Conservation (phyloP, 306 rosid species). For the cucumber (Cucumis sativus) region DNA sequence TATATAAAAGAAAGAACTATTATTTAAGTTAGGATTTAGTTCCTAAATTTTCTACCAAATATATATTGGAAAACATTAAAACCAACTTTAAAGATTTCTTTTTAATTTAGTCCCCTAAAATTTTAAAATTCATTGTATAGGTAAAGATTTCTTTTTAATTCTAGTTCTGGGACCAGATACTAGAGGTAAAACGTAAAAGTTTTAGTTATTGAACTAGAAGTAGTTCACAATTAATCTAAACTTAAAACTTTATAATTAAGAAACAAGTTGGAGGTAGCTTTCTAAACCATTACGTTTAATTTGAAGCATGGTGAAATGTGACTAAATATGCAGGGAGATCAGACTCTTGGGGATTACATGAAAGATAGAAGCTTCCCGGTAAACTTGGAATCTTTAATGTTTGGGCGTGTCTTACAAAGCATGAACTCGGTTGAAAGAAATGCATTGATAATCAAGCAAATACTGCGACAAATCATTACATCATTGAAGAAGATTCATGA, state of each 20-base stretch:
- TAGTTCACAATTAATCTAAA: background rate
- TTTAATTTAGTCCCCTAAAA: too few species aligned
- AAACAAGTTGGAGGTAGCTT: conserved; percentile 9
- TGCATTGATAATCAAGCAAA: conserved; percentile 86
- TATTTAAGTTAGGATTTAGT: too few species aligned
- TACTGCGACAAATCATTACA: conserved; percentile 76
- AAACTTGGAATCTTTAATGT: conserved; percentile 79
- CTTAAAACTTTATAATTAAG: background rate
- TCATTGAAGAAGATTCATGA: conserved; percentile 80
- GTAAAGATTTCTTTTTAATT: too few species aligned
- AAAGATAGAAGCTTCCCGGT: conserved; percentile 64
- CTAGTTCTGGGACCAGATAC: too few species aligned
- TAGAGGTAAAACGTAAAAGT: too few species aligned
- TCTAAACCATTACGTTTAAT: conserved; percentile 21
- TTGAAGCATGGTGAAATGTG: conserved; percentile 7
- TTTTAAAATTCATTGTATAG: too few species aligned
- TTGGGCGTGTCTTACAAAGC: conserved; percentile 75
- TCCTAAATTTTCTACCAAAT: too few species aligned
- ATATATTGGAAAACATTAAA: too few species aligned
- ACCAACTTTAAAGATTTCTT: too few species aligned
- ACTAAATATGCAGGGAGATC: conserved; percentile 57
- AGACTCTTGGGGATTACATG: conserved; percentile 73
- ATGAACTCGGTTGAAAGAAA: conserved; percentile 52
- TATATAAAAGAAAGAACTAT: too few species aligned
- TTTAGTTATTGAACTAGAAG: too few species aligned